A percentile compares a stretch with the other conserved stretches of the same genome.
phyloP scores from a whole-genome alignment of 2,329 filamentous ascomycete species.

The Aschersonia sp. region DNA sequence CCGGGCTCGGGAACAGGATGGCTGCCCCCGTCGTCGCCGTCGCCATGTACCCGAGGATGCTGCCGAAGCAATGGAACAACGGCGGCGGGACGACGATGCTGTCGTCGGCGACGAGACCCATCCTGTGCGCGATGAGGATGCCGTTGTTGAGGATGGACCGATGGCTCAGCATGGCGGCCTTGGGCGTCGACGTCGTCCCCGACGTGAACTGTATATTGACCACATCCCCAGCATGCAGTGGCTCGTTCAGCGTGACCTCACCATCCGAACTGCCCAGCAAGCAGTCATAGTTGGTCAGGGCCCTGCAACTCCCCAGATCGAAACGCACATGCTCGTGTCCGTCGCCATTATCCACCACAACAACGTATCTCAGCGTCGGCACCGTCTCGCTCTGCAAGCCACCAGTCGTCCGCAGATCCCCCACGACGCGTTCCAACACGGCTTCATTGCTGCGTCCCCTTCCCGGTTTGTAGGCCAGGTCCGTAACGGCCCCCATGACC shows the following conservation, averaged over 20 bases:
- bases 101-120: slow-evolving; percentile 64
- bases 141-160: slow-evolving; percentile 88
- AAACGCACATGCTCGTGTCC: slow-evolving; percentile 30
- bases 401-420: slow-evolving; percentile 3
- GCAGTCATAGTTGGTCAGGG: slow-evolving; percentile 29
- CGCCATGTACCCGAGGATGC: slow-evolving; percentile 89
- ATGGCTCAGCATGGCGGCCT: slow-evolving; percentile 83
- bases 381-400: slow-evolving; percentile 31
- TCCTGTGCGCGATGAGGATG: slow-evolving; percentile 65
- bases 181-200: slow-evolving; percentile 82
- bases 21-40: slow-evolving; percentile 67
- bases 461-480: slow-evolving; percentile 53
- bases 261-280: slow-evolving; percentile 21
- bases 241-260: slow-evolving; percentile 26
- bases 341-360: slow-evolving; percentile 65
- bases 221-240: slow-evolving; percentile 48
- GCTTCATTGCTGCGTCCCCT: slow-evolving; percentile 37
- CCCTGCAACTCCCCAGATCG: slow-evolving; percentile 22
- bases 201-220: slow-evolving; percentile 97
- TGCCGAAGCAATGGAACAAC: slow-evolving; percentile 83
- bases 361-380: slow-evolving; percentile 54
- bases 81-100: slow-evolving; percentile 75
- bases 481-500: slow-evolving; percentile 77
- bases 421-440: slow-evolving; percentile 28
- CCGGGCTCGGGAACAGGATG: slow-evolving; percentile 75